Conservation (phyloP, 495 filamentous ascomycete species). For the Copromyces sp. region DNA sequence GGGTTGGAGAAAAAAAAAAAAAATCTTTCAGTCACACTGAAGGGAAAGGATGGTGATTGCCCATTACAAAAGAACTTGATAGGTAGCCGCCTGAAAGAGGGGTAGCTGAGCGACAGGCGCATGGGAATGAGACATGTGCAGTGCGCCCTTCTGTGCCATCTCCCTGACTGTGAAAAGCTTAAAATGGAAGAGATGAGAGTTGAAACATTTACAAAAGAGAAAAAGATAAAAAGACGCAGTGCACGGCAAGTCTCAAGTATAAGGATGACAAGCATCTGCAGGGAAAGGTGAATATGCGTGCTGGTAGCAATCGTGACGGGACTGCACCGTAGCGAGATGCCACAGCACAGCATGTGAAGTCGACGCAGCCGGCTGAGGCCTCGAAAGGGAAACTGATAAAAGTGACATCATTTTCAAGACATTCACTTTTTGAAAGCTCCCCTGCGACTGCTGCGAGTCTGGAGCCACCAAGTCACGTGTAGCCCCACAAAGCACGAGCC, state of each 20-base stretch:
- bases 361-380: background rate
- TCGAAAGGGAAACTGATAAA: background rate
- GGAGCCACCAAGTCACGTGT: constrained; percentile 8
- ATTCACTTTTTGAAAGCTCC: background rate
- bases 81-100: background rate
- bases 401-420: background rate
- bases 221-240: background rate
- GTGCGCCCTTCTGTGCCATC: background rate
- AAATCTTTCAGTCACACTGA: background rate
- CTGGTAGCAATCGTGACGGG: background rate
- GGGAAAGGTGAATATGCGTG: background rate
- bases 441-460: background rate
- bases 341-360: background rate
- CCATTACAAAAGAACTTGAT: background rate
- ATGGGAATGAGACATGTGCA: background rate
- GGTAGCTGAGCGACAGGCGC: background rate
- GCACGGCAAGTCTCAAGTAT: background rate
- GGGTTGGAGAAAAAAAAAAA: background rate
- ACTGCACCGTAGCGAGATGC: background rate
- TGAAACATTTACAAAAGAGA: background rate
- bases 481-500: background rate
- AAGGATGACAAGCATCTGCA: background rate
- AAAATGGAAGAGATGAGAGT: background rate
- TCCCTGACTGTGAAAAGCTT: background rate
- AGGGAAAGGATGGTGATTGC: background rate